phyloP scores from a whole-genome alignment of 768 basidiomycete species.

The Lactifluus piperatus region DNA sequence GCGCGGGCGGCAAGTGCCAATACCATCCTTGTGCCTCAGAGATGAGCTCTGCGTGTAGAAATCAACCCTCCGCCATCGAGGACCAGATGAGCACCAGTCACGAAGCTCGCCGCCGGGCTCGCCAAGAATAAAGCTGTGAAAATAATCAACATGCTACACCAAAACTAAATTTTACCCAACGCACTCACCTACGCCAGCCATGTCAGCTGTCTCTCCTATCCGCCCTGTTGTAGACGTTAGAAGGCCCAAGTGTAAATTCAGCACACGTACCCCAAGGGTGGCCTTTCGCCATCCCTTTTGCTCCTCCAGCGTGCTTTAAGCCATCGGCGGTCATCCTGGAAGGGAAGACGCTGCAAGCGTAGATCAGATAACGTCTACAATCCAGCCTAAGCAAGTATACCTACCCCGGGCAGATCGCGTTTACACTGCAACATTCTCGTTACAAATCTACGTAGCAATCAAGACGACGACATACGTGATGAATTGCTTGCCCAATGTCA shows the following conservation, averaged over 20 bases:
- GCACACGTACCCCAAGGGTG: constrained; percentile 54
- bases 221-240: constrained; percentile 39
- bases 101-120: constrained; percentile 61
- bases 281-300: constrained; percentile 34
- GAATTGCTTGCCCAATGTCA: constrained; percentile 48
- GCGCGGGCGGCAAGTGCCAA: neutral
- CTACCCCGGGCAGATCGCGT: constrained; percentile 78
- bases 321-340: constrained; percentile 80
- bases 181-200: constrained; percentile 53
- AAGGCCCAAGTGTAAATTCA: neutral
- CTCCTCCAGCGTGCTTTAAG: constrained; percentile 46
- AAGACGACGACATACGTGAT: constrained; percentile 56
- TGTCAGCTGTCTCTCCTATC: constrained; percentile 52
- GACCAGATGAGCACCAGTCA: constrained; percentile 65
- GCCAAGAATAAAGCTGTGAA: constrained; percentile 29
- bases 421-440: constrained; percentile 42
- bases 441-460: neutral
- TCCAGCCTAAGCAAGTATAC: neutral
- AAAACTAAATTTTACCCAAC: neutral
- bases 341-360: constrained; percentile 50
- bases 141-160: neutral
- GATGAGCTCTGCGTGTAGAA: neutral
- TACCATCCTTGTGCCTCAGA: neutral
- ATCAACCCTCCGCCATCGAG: constrained; percentile 45
- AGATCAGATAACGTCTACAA: neutral